Conservation (phyloP, 225 moss, liverwort and hornwort species). For the Polytrichum formosum region DNA sequence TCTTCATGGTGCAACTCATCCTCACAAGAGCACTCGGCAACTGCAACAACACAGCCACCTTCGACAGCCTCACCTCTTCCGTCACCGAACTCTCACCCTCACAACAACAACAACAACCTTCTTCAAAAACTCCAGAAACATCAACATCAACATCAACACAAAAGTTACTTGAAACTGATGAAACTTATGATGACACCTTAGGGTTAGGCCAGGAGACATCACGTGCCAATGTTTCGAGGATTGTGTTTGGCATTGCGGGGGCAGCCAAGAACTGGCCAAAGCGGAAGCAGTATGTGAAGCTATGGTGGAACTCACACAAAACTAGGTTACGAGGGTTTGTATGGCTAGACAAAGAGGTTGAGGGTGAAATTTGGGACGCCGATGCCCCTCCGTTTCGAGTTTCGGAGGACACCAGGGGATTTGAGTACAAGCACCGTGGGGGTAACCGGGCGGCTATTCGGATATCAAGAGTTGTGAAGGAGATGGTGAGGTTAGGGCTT, state of each 20-base stretch:
- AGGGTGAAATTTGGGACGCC: conserved; percentile 15
- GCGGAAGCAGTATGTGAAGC: conserved; percentile 35
- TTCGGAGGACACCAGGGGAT: conserved; percentile 38
- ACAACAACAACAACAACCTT: neutral
- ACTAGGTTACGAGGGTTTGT: conserved; percentile 32
- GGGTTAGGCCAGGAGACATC: too few species aligned
- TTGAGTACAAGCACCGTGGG: conserved; percentile 18
- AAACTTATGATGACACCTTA: too few species aligned
- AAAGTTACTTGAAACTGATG: too few species aligned
- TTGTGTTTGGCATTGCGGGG: conserved; percentile 32
- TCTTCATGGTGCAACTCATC: conserved; percentile 20
- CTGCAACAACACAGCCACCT: neutral
- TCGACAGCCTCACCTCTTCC: neutral
- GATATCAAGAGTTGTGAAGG: conserved; percentile 47
- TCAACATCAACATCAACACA: too few species aligned
- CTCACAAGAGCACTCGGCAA: neutral
- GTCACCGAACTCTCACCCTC: neutral
- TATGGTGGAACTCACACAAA: conserved; percentile 45
- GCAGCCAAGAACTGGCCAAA: conserved; percentile 33
- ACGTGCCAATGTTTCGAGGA: conserved; percentile 5
- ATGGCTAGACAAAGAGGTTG: conserved; percentile 45
- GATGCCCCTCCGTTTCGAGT: conserved; percentile 27
- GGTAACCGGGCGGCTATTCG: conserved; percentile 28
- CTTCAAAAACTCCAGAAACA: neutral
- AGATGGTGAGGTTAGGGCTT: conserved; percentile 34